Percentiles rank a stretch among this genome's conserved stretches.
phyloP scores from a whole-genome alignment of 2,329 filamentous ascomycete genomes.

The Alternaria triticina region DNA sequence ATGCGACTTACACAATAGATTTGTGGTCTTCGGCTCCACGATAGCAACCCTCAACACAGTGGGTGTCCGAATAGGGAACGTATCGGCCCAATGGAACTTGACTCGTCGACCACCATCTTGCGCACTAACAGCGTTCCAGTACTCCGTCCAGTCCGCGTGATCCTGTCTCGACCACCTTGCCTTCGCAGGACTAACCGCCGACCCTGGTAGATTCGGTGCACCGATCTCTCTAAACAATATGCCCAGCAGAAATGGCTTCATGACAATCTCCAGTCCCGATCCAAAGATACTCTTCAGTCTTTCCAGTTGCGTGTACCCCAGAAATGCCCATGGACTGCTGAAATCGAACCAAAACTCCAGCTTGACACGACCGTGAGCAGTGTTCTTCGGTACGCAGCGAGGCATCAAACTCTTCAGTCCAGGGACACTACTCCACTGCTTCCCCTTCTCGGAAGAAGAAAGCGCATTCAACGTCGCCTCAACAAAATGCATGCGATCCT shows the following conservation, averaged over 20 bases:
- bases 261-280: constrained; percentile 27
- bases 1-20: constrained; percentile 31
- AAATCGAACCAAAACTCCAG: constrained; percentile 47
- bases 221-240: constrained; percentile 46
- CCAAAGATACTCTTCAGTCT: constrained; percentile 37
- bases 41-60: constrained; percentile 41
- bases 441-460: not conserved
- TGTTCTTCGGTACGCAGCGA: constrained; percentile 20
- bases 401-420: constrained; percentile 33
- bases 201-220: constrained; percentile 39
- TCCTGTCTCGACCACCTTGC: constrained; percentile 37
- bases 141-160: constrained; percentile 40
- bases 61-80: constrained; percentile 44
- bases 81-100: constrained; percentile 38
- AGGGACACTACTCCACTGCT: constrained; percentile 10
- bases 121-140: constrained; percentile 41
- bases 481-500: constrained; percentile 48
- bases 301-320: constrained; percentile 43
- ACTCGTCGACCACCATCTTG: constrained; percentile 36
- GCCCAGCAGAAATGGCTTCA: constrained; percentile 44
- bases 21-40: constrained; percentile 29
- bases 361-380: constrained; percentile 8
- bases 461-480: constrained; percentile 35
- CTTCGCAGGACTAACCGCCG: constrained; percentile 32
- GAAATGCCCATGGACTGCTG: constrained; percentile 43